These are phyloP conservation scores for Orobanche coerulescens DNA, from an alignment of 257 asterid species.

Conservation along the genomic window DNA sequence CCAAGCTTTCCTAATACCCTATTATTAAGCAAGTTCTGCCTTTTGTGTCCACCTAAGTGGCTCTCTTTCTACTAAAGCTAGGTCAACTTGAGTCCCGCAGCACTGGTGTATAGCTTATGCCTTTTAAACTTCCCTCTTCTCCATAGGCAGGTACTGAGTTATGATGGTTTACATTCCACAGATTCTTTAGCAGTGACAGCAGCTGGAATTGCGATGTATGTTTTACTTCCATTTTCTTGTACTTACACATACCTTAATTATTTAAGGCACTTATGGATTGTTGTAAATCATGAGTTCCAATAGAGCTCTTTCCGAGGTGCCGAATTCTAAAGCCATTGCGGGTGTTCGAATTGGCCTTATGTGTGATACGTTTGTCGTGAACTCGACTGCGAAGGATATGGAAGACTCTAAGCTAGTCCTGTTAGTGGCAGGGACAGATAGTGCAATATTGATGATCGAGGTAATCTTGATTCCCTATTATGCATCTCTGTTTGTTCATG, in stretches of 20 bases:
- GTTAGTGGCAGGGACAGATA: conserved; percentile 85
- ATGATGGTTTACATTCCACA: conserved; percentile 92
- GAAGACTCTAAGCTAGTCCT: conserved; percentile 79
- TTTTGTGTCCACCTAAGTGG: conserved; percentile 18
- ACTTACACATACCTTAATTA: conserved; percentile 15
- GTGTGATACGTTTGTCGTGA: conserved; percentile 66
- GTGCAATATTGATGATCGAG: conserved; percentile 95
- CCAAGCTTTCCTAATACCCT: conserved; percentile 14
- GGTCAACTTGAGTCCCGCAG: conserved; percentile 15
- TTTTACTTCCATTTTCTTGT: conserved; percentile 14
- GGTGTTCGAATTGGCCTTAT: conserved; percentile 91
- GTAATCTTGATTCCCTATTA: conserved; percentile 27
- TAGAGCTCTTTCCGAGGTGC: conserved; percentile 90
- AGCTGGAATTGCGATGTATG: conserved; percentile 95
- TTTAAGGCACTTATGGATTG: conserved; percentile 9
- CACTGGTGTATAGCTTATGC: conserved; percentile 9
- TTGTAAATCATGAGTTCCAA: conserved; percentile 18
- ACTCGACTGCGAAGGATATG: conserved; percentile 85
- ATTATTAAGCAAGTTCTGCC: not conserved
- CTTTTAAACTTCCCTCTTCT: conserved; percentile 22
- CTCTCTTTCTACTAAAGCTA: conserved; percentile 17
- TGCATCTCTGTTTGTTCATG: not conserved
- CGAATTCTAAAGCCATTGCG: conserved; percentile 68
- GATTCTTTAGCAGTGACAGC: conserved; percentile 97
- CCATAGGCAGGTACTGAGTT: conserved; percentile 72